Evolutionary conservation across 2,329 filamentous ascomycete species (phyloP), one percentile per base, ranked within the genome.

Genomic region (Coniosporium tulheliwenetii): DNA sequence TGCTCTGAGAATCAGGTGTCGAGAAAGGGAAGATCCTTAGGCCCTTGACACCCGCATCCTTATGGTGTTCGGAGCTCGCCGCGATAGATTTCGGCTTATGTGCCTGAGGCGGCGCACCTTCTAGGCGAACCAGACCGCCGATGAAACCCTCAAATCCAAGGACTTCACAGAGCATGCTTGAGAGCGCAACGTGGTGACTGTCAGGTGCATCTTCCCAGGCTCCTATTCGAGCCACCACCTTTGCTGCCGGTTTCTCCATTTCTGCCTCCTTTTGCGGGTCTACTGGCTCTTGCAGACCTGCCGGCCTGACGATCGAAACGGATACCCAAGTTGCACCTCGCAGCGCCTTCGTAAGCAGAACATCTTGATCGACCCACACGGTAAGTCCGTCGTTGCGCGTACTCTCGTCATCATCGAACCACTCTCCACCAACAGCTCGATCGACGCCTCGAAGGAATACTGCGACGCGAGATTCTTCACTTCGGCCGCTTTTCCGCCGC

Each of bases 161-260:
- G 1, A 81, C 73, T 29, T 74, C 73, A 57, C 84, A 93, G 5
- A 98, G 65, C 3, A 78, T 63, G 0, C 78, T 73, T 1, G 91
- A 96, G 16, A 98, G 66, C 1, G 85, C 85, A 38, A 77, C 75
- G 45, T 89, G 82, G 46, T 82, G 78, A 40, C 77, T 79, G 53
- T 89, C 85, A 1, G 91, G 86, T 1, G 86, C 80, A 52, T 93
- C 85, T 43, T 87, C 75, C 93, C 91, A 98, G 1, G 76, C 64
- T 33, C 73, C 66, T 3, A 96, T 59, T 46, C 74, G 75, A 2
- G 86, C 89, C 32, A 96, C 73, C 1, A 96, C 63, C 49, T 79
- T 89, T 12, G 70, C 65, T 1, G 78, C 68, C 8, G 69, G 64
- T 44, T 69, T 68, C 49, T 72, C 66, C 52, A 81, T 62, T 50